Conservation (phyloP, 768 basidiomycete species). For the Amanita rubescens region DNA sequence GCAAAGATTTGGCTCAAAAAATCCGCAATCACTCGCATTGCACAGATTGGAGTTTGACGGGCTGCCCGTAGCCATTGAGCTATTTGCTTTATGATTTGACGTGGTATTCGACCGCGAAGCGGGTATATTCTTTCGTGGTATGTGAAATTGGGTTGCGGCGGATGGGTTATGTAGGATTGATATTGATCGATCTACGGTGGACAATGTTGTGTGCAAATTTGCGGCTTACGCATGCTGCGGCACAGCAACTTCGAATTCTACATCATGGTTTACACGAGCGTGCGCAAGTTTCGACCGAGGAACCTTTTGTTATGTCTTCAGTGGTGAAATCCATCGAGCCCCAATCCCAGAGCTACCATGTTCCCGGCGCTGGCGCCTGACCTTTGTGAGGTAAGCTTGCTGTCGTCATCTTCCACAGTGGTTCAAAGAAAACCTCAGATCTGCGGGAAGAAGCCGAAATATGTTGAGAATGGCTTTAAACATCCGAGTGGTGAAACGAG, state of each 20-base stretch:
- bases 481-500: conserved; percentile 57
- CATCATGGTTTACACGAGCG: conserved; percentile 4
- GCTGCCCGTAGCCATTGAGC: conserved; percentile 15
- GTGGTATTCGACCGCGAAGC: conserved; percentile 17
- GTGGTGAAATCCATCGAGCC: conserved; percentile 33
- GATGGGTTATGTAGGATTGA: conserved; percentile 12
- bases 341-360: conserved; percentile 19
- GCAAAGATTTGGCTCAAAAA: no score
- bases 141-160: conserved; percentile 18
- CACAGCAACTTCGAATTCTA: not conserved
- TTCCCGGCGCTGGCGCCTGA: conserved; percentile 24
- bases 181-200: conserved; percentile 2
- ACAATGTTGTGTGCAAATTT: no score
- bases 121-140: conserved; percentile 20
- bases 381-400: conserved; percentile 36
- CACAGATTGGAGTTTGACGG: conserved; percentile 35
- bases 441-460: conserved; percentile 55
- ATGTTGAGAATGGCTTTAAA: conserved; percentile 47
- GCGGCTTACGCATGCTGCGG: conserved; percentile 4
- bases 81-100: conserved; percentile 4
- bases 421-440: conserved; percentile 28
- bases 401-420: not conserved
- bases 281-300: conserved; percentile 17
- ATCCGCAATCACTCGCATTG: conserved; percentile 32
- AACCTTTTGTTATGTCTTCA: conserved; percentile 30